Evolutionary conservation across 176 grass and related monocot genomes (phyloP).

Genomic region (Pontederia crassipes): DNA sequence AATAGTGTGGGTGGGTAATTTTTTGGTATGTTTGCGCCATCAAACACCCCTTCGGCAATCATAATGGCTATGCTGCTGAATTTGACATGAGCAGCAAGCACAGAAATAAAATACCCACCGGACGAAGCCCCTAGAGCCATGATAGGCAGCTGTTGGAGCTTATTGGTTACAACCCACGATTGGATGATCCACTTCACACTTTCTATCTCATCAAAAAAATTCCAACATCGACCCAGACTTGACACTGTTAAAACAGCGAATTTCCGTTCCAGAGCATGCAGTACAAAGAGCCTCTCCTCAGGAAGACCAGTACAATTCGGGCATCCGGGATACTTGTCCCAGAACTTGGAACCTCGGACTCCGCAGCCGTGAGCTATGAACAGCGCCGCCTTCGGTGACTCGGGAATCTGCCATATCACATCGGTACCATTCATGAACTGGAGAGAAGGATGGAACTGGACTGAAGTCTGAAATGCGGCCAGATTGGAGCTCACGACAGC

Average conservation of each 20-base stretch:
- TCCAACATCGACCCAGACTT: slow-evolving; percentile 69
- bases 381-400: slow-evolving; percentile 35
- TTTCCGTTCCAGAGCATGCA: slow-evolving; percentile 44
- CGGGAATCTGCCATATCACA: slow-evolving; percentile 70
- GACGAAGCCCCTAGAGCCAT: slow-evolving; percentile 70
- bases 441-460: slow-evolving; percentile 43
- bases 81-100: slow-evolving; percentile 48
- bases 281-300: slow-evolving; percentile 69
- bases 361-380: slow-evolving; percentile 80
- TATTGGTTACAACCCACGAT: slow-evolving; percentile 48
- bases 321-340: slow-evolving; percentile 59
- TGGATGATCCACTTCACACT: slow-evolving; percentile 61
- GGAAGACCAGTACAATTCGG: slow-evolving; percentile 60
- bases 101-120: slow-evolving; percentile 75
- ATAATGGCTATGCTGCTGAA: slow-evolving; percentile 60
- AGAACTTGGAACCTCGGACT: slow-evolving; percentile 72
- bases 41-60: slow-evolving; percentile 78
- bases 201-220: slow-evolving; percentile 36
- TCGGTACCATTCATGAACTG: slow-evolving; percentile 47
- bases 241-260: slow-evolving; percentile 65
- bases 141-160: slow-evolving; percentile 48
- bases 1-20: slow-evolving; percentile 74
- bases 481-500: background rate
- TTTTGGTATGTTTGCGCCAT: slow-evolving; percentile 26
- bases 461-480: background rate